Conservation (phyloP, 2,329 filamentous ascomycete species). For the Fusarium ramigenum region DNA sequence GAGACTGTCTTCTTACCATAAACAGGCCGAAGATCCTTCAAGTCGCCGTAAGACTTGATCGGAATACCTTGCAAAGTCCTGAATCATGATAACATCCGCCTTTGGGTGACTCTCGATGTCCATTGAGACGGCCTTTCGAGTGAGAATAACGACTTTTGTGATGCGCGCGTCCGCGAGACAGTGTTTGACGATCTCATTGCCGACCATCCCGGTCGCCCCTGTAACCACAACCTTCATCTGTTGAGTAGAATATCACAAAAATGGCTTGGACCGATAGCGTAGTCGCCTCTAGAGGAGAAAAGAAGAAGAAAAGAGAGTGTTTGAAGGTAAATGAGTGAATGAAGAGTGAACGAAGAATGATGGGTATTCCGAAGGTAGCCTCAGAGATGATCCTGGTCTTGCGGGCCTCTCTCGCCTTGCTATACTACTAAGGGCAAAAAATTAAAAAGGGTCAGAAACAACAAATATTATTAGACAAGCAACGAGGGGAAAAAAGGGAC, state of each 20-base stretch:
- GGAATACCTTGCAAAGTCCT: conserved; percentile 64
- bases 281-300: neutral
- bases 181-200: conserved; percentile 61
- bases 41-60: conserved; percentile 47
- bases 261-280: neutral
- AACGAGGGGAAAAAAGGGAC: neutral
- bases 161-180: conserved; percentile 61
- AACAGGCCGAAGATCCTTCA: conserved; percentile 66
- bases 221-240: conserved; percentile 67
- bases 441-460: conserved; percentile 20
- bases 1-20: conserved; percentile 65
- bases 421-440: conserved; percentile 19
- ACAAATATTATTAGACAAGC: neutral
- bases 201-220: conserved; percentile 67
- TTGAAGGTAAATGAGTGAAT: neutral
- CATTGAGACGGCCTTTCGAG: conserved; percentile 56
- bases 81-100: conserved; percentile 58
- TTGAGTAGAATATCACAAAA: neutral
- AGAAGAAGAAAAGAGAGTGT: neutral
- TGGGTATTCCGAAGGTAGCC: conserved; percentile 12
- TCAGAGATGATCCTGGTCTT: conserved; percentile 25
- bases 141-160: conserved; percentile 60
- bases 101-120: conserved; percentile 58
- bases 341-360: neutral
- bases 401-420: conserved; percentile 28